phyloP scores from a whole-genome alignment of 306 rosid genomes.

The Sechiopsis laciniata region DNA sequence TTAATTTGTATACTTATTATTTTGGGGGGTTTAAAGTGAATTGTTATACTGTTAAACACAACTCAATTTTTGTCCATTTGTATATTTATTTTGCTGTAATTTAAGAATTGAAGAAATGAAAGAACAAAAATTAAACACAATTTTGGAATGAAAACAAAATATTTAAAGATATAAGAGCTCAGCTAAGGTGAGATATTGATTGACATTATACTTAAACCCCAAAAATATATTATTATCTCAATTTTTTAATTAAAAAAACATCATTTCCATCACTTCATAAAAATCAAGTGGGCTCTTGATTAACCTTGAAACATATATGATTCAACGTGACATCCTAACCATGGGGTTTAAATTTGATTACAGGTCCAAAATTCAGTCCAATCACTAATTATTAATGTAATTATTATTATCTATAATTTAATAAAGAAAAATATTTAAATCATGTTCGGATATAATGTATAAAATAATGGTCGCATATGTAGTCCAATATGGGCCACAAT shows the following conservation, averaged over 20 bases:
- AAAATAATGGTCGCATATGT: too few relatives aligned
- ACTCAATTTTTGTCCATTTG: neutral
- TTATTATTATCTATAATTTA: neutral
- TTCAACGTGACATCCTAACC: conserved; percentile 15
- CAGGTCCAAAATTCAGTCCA: neutral
- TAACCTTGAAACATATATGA: neutral
- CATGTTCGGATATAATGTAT: too few relatives aligned
- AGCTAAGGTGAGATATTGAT: neutral
- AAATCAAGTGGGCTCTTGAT: conserved; percentile 11
- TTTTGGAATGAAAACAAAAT: neutral
- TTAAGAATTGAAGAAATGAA: neutral
- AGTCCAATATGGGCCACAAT: too few relatives aligned
- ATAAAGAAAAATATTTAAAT: too few relatives aligned
- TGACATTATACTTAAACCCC: neutral
- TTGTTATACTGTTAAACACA: too few relatives aligned
- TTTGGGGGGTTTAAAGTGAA: too few relatives aligned
- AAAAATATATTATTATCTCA: neutral
- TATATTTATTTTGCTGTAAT: neutral
- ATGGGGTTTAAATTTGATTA: neutral
- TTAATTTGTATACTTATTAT: too few relatives aligned
- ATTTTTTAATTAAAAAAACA: neutral
- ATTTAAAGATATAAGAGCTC: neutral
- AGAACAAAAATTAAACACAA: neutral
- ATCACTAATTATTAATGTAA: neutral
- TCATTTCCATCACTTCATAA: conserved; percentile 10